Evolutionary conservation across 139 green algal species (phyloP).

Genomic region (Chlorella ohadii): DNA sequence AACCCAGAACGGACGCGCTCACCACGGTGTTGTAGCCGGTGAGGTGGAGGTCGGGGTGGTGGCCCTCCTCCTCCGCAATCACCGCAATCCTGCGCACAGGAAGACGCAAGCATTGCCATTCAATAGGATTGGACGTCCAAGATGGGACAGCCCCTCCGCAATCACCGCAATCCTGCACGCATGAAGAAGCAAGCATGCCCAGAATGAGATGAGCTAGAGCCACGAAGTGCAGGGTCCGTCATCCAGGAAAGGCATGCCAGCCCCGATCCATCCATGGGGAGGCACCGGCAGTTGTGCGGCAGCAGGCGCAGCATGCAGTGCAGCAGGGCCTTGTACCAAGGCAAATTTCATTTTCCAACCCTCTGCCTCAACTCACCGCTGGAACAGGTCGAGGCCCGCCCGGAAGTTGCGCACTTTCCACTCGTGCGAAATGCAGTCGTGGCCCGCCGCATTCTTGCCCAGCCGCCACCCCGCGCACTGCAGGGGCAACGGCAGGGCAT

Average conservation of each 20-base stretch:
- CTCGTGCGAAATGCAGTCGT: constrained; percentile 65
- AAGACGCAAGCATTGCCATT: too few relatives aligned
- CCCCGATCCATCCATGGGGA: too few relatives aligned
- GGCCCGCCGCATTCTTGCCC: constrained; percentile 11
- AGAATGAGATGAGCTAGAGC: too few relatives aligned
- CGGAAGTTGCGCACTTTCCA: constrained; percentile 70
- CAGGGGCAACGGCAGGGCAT: background rate
- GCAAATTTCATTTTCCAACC: too few relatives aligned
- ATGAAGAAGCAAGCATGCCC: background rate
- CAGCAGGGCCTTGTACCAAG: too few relatives aligned
- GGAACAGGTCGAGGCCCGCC: constrained; percentile 60
- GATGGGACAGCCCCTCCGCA: too few relatives aligned
- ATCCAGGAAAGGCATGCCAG: too few relatives aligned
- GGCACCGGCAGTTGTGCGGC: background rate
- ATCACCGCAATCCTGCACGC: constrained; percentile 55
- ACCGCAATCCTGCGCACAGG: constrained; percentile 45
- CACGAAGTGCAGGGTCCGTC: too few relatives aligned
- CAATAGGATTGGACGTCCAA: too few relatives aligned
- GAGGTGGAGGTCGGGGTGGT: constrained; percentile 74
- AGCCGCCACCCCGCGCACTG: constrained; percentile 72
- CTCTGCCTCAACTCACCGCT: background rate
- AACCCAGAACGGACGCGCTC: too few relatives aligned
- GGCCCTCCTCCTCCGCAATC: constrained; percentile 69
- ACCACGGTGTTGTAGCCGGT: constrained; percentile 65
- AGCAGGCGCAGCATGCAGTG: background rate